Conservation (phyloP, 2,329 filamentous ascomycete genomes). For the Pseudocercospora macadamiae region DNA sequence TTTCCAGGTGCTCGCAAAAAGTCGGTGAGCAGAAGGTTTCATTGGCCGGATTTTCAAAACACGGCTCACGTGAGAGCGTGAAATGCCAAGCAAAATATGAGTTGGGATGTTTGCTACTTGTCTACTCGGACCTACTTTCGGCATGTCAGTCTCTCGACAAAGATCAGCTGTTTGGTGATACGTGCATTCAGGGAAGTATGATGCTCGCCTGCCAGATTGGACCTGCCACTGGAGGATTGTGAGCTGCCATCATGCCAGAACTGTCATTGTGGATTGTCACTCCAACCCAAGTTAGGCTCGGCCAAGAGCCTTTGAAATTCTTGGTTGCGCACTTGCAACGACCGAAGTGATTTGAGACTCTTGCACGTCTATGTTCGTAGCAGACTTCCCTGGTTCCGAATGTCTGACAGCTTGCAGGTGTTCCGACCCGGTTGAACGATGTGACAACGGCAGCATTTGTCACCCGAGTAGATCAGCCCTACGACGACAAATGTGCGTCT, state of each 20-base stretch:
- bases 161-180: too few relatives aligned
- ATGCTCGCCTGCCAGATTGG: too few relatives aligned
- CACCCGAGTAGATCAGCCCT: constrained; percentile 12
- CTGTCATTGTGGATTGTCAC: not conserved
- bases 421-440: not conserved
- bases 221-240: too few relatives aligned
- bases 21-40: constrained; percentile 1
- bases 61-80: not conserved
- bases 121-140: not conserved
- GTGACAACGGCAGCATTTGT: constrained; percentile 5
- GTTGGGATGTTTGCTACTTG: not conserved
- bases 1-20: not conserved
- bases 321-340: not conserved
- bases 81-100: not conserved
- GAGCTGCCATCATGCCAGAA: too few relatives aligned
- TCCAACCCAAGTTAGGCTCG: not conserved
- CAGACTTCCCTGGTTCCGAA: not conserved
- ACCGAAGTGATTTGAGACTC: too few relatives aligned
- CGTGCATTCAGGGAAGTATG: too few relatives aligned
- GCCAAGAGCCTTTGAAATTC: not conserved
- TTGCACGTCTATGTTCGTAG: not conserved
- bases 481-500: constrained; percentile 10
- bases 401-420: constrained; percentile 2
- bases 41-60: not conserved
- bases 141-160: not conserved